Percentiles rank a stretch among this genome's conserved stretches.
Evolutionary conservation across 2,329 filamentous ascomycete species (phyloP).

Genomic region (Arthrobotrys musiformis): DNA sequence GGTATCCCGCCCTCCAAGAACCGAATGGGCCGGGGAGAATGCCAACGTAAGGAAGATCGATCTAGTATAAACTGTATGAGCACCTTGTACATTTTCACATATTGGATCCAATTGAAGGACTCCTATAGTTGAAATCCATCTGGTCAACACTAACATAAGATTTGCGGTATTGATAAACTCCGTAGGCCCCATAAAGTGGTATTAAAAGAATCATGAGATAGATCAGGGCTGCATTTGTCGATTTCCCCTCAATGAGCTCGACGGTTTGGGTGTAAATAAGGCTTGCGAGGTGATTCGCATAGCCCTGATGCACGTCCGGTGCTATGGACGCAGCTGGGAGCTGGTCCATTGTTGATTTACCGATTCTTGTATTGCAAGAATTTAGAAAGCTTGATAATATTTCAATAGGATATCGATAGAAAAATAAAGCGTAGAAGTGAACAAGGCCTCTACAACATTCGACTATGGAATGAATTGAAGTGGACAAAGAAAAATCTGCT

Average conservation of each 20-base stretch:
- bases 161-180: slow-evolving; percentile 49
- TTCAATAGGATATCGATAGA: too few species aligned
- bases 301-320: not conserved
- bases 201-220: slow-evolving; percentile 30
- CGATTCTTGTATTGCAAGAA: too few species aligned
- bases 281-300: not conserved
- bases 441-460: too few species aligned
- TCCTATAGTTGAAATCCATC: not conserved
- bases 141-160: slow-evolving; percentile 30
- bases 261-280: not conserved
- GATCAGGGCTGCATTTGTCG: not conserved
- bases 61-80: too few species aligned
- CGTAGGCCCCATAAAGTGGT: slow-evolving; percentile 47
- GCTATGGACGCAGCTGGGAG: not conserved
- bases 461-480: too few species aligned
- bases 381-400: too few species aligned
- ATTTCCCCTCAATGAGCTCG: not conserved
- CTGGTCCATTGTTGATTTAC: not conserved
- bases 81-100: too few species aligned
- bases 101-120: too few species aligned
- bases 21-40: slow-evolving; percentile 53
- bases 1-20: slow-evolving; percentile 55
- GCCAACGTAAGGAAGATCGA: slow-evolving; percentile 56
- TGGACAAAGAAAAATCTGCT: too few species aligned
- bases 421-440: too few species aligned